Percentiles rank a stretch among this genome's conserved stretches.
Evolutionary conservation across 192 early-diverging fungal genomes (phyloP).

Genomic region (Geranomyces michiganensis): DNA sequence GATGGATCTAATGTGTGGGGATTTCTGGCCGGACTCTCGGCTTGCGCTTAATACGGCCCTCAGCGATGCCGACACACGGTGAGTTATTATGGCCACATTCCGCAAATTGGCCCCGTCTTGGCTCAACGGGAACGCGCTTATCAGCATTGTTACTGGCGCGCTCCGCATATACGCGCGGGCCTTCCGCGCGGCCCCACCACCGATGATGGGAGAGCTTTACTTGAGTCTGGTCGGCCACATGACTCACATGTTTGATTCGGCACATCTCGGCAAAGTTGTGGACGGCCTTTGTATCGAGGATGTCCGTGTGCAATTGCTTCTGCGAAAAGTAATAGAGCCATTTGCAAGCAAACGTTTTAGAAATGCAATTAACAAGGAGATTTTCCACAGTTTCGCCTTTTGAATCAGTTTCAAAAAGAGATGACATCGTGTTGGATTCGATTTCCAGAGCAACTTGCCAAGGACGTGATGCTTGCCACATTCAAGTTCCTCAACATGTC

Average conservation of each 20-base stretch:
- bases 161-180: constrained; percentile 47
- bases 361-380: neutral
- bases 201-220: constrained; percentile 55
- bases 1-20: constrained; percentile 50
- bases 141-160: constrained; percentile 37
- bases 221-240: constrained; percentile 46
- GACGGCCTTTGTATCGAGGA: constrained; percentile 41
- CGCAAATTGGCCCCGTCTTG: neutral
- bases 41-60: constrained; percentile 38
- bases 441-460: constrained; percentile 49
- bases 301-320: constrained; percentile 32
- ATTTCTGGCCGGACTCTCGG: constrained; percentile 56
- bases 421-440: constrained; percentile 56
- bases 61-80: constrained; percentile 47
- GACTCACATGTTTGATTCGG: constrained; percentile 33
- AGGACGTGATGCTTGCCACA: constrained; percentile 44
- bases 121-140: neutral
- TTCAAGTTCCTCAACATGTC: constrained; percentile 39
- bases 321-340: constrained; percentile 40
- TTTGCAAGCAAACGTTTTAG: neutral
- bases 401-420: constrained; percentile 55
- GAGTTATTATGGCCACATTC: neutral
- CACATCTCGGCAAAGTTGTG: constrained; percentile 31
- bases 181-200: constrained; percentile 53
- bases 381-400: constrained; percentile 50